Conservation (phyloP, 2,329 filamentous ascomycete genomes). For the Calycina marina region DNA sequence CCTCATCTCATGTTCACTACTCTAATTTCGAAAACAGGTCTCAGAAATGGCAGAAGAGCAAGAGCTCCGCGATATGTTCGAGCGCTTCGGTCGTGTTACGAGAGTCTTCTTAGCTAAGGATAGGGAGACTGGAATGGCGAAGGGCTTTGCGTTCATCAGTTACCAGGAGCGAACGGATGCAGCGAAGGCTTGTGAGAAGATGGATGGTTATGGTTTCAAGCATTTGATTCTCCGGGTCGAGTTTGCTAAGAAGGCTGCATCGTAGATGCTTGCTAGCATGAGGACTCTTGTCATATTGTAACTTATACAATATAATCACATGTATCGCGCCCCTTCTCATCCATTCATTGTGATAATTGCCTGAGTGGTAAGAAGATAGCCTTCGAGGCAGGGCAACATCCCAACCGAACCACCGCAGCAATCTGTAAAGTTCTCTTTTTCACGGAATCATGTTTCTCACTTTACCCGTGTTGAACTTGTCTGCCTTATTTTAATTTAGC, state of each 20-base stretch:
- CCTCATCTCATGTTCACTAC: not conserved
- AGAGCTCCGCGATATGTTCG: constrained; percentile 95
- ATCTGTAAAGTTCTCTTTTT: too few species aligned
- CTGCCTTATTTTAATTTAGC: too few species aligned
- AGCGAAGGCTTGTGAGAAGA: constrained; percentile 85
- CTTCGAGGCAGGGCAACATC: too few species aligned
- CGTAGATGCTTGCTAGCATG: too few species aligned
- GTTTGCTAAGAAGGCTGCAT: constrained; percentile 62
- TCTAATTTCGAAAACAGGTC: constrained; percentile 39
- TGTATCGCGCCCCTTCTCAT: too few species aligned
- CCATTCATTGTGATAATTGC: too few species aligned
- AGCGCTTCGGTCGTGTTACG: constrained; percentile 90
- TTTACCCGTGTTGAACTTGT: too few species aligned
- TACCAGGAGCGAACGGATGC: constrained; percentile 85
- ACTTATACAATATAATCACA: too few species aligned
- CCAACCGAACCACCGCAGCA: too few species aligned
- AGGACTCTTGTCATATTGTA: not conserved
- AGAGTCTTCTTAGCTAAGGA: constrained; percentile 97
- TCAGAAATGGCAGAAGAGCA: constrained; percentile 94
- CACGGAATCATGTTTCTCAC: too few species aligned
- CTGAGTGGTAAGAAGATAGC: too few species aligned
- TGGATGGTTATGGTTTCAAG: constrained; percentile 90
- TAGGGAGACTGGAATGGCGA: constrained; percentile 85
- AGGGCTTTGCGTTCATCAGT: constrained; percentile 98
- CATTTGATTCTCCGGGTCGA: constrained; percentile 78